Conservation (phyloP, 306 rosid genomes). For the Nissolia schottii region DNA sequence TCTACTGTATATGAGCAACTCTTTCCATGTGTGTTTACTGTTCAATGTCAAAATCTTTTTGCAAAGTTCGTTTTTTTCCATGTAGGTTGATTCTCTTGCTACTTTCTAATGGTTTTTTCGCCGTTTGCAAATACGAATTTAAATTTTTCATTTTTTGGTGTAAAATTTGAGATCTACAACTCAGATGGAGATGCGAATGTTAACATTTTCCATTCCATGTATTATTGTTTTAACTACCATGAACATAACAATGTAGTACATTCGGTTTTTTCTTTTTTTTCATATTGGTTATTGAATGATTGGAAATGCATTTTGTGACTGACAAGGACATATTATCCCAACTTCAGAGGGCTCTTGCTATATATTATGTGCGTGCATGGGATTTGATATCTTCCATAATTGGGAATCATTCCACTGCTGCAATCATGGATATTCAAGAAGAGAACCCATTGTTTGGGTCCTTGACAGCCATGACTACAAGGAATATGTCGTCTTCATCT, state of each 20-base stretch:
- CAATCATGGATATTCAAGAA: slow-evolving; percentile 64
- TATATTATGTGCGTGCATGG: slow-evolving; percentile 23
- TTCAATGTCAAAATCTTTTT: slow-evolving; percentile 6
- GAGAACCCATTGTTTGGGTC: slow-evolving; percentile 58
- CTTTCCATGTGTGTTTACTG: not conserved
- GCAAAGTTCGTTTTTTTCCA: not conserved
- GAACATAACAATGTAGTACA: not conserved
- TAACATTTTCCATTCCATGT: not conserved
- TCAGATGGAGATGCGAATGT: not conserved
- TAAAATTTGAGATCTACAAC: slow-evolving; percentile 10
- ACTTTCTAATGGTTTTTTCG: not conserved
- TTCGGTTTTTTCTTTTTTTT: not conserved
- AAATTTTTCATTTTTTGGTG: not conserved
- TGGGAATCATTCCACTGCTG: slow-evolving; percentile 22
- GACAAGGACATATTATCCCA: slow-evolving; percentile 5
- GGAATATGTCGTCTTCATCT: slow-evolving; percentile 79
- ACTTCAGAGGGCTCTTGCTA: slow-evolving; percentile 29
- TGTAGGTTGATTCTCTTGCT: not conserved
- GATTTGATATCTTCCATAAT: slow-evolving; percentile 26
- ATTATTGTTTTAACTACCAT: not conserved
- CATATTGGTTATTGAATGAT: slow-evolving; percentile 6
- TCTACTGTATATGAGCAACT: slow-evolving; percentile 2
- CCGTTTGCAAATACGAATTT: not conserved
- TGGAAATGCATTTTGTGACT: slow-evolving; percentile 14
- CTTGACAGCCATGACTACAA: slow-evolving; percentile 43